Base-by-base conservation (phyloP, 768 basidiomycete species). In the Russula sp. region DNA sequence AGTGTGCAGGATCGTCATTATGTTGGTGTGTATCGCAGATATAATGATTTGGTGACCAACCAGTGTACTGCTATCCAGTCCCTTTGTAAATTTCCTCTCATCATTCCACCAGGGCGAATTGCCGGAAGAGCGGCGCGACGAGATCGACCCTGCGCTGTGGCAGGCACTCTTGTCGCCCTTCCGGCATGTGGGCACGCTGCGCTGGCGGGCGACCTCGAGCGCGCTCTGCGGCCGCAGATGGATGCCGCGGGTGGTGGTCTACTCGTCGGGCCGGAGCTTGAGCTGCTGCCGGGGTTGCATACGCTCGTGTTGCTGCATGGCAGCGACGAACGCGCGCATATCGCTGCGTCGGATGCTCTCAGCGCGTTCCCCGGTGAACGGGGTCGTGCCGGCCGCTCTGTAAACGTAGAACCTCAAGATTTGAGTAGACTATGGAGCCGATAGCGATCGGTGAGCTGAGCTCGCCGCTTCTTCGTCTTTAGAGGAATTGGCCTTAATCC, bases 291-390 rank as follows among this genome's bases (percentile, higher is more conserved):
- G 1, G 58, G 50, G 22, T 18, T 64, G 32, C 54, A 42, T 8
- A 55, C 45, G 40, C 3, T 60, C 34, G 49, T 60, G 35, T 50
- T 64, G 42, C 10, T 64, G 20, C 63, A 64, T 50, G 47, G 58
- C 10, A 35, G 55, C 14, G 49, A 60, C 14, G 9, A 45, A 20
- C 32, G 9, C 14, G 20, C 35, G 18, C 34, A 42, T 2, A n/a
- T 10, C 2, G 20, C 20, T 22, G 58, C 63, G 7, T 59, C 53
- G 13, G 40, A 54, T 11, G 48, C 40, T 22, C 10, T 64, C 14
- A 2, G 34, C 5, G 34, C 40, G 5, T 60, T 60, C 32, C 10
- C 56, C 13, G 42, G 44, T n/a, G 54, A 35, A 11, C 59, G 54
- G 13, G 10, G 45, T 50, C 47, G 13, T 13, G 44, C 40, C 2